Conservation (phyloP, 805 yeast genomes). For the Myxozyma sirexii region DNA sequence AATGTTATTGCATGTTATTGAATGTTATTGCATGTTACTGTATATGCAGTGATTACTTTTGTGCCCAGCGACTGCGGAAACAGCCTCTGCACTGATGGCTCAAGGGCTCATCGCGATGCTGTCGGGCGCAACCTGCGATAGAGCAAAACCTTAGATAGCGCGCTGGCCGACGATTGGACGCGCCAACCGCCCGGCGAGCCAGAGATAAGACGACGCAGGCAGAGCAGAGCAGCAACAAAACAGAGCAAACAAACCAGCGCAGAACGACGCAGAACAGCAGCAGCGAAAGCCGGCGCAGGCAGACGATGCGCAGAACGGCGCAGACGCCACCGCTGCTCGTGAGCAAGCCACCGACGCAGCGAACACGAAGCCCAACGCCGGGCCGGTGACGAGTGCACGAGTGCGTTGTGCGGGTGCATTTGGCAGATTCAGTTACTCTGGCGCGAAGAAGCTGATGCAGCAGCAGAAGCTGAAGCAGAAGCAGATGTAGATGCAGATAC, state of each 20-base stretch:
- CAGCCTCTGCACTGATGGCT: no score
- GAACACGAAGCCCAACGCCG: neutral
- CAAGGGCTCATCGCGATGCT: no score
- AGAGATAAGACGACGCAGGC: neutral
- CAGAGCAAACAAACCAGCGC: neutral
- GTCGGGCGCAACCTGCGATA: no score
- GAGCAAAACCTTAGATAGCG: slow-evolving; percentile 9
- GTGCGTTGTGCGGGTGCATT: neutral
- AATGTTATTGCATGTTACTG: neutral
- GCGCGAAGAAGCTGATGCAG: neutral
- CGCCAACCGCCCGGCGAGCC: neutral
- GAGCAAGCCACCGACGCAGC: slow-evolving; percentile 14
- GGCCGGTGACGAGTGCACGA: no score
- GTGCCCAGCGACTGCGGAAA: no score
- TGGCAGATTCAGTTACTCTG: neutral
- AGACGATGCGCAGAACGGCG: neutral
- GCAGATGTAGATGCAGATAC: no score
- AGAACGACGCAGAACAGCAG: neutral
- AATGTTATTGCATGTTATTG: no score
- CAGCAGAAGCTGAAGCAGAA: neutral
- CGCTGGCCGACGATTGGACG: slow-evolving; percentile 1
- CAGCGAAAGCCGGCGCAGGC: neutral
- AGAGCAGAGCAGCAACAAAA: neutral
- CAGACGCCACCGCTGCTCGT: no score
- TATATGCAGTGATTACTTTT: neutral